Base-by-base conservation (phyloP, 495 filamentous ascomycete genomes). In the Patellaria atrata region DNA sequence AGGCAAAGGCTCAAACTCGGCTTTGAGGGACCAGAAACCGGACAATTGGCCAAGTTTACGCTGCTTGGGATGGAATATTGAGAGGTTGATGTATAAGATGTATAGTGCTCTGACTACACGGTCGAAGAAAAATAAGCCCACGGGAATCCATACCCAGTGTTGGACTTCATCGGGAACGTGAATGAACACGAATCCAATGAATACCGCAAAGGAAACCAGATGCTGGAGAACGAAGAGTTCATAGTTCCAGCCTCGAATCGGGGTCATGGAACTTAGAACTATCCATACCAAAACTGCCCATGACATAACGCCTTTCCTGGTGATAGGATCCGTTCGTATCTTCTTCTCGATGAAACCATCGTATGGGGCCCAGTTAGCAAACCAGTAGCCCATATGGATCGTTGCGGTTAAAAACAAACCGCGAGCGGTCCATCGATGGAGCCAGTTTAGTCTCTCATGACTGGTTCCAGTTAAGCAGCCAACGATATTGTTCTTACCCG, bases 151-250 rank as follows among this genome's bases (percentile, higher is more conserved):
- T 14, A 89, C 61, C 62, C 73, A 56, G 46, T 61, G 17, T 45
- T 59, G 64, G 28, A 56, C 56, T 36, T 65, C 62, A 4, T 13
- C 36, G 2, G 79, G 79, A 0, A 75, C 62, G 51, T 92, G 83
- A 16, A 66, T 43, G 41, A 70, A 72, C 20, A 86, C 55, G 26
- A 77, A 62, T 40, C 64, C 71, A n/a, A 82, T 57, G 24, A 92
- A 77, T 3, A 75, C 61, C 23, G 68, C 56, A 39, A 76, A 77
- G 16, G 73, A 68, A 20, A 77, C 48, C 14, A 92, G 55, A 47
- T 92, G 84, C 47, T 89, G 83, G 3, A 82, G 36, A 11, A 92
- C 76, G 43, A 89, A 92, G 21, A 91, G 48, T 53, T 91, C 84
- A 44, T 91, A 89, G 21, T 65, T 63, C 53, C 72, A 59, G 1